Conservation (phyloP, 2,329 filamentous ascomycete species). For the Lojkania enalia region DNA sequence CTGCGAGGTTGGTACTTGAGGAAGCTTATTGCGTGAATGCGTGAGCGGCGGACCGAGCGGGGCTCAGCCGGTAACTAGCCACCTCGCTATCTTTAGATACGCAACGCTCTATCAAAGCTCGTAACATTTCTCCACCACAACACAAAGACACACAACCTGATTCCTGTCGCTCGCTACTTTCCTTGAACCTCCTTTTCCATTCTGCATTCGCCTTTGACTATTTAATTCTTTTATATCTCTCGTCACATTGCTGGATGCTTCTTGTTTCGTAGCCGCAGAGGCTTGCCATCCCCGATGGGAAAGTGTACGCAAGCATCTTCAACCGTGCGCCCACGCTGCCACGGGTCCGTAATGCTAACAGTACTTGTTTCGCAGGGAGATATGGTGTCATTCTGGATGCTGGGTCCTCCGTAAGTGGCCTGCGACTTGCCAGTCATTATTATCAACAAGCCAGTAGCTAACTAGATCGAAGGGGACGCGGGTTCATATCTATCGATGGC, state of each 20-base stretch:
- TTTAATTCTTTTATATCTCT: not conserved
- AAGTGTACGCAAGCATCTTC: conserved; percentile 43
- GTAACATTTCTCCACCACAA: not conserved
- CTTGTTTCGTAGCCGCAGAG: conserved; percentile 18
- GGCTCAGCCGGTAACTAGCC: too few relatives aligned
- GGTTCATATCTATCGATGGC: conserved; percentile 92
- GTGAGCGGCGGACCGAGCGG: too few relatives aligned
- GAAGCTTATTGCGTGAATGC: too few relatives aligned
- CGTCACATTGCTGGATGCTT: conserved; percentile 34
- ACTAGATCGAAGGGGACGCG: conserved; percentile 69
- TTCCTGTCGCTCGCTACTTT: conserved; percentile 31
- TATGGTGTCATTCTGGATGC: conserved; percentile 98
- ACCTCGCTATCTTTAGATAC: too few relatives aligned
- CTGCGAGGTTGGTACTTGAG: too few relatives aligned
- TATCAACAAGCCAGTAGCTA: conserved; percentile 13
- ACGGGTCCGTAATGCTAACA: conserved; percentile 24
- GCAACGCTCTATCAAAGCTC: too few relatives aligned
- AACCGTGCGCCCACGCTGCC: conserved; percentile 11
- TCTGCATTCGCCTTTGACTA: conserved; percentile 3
- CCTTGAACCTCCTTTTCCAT: conserved; percentile 1
- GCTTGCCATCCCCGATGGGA: conserved; percentile 42
- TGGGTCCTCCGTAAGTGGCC: conserved; percentile 74
- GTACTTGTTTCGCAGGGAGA: conserved; percentile 51
- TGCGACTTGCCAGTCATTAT: too few relatives aligned
- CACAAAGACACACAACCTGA: conserved; percentile 7